Percentiles rank a stretch among this genome's conserved stretches.
phyloP scores from a whole-genome alignment of 192 early-diverging fungal species.

The Diversispora epigaea region DNA sequence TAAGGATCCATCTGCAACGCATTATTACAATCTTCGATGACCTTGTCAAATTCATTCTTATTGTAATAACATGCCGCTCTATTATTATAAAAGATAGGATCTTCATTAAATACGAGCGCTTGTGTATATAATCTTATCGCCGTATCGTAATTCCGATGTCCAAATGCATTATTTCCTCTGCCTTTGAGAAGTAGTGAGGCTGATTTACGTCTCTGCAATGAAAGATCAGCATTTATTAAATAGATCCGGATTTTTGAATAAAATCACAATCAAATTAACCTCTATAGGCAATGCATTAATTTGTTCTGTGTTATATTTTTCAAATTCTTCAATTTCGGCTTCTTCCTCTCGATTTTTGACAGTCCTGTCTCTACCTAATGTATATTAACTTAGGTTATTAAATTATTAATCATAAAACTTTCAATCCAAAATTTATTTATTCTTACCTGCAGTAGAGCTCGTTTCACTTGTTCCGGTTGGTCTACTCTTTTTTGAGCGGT shows the following conservation, averaged over 20 bases:
- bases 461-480: conserved; percentile 31
- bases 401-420: neutral
- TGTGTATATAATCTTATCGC: conserved; percentile 86
- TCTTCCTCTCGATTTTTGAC: conserved; percentile 9
- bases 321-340: conserved; percentile 35
- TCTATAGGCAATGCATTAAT: conserved; percentile 39
- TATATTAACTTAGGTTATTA: neutral
- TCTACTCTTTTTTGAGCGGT: no score
- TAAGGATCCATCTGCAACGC: conserved; percentile 78
- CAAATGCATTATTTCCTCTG: conserved; percentile 86
- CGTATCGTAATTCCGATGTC: conserved; percentile 76
- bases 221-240: neutral
- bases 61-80: conserved; percentile 91
- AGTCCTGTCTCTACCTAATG: conserved; percentile 31
- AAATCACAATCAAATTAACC: conserved; percentile 29
- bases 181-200: conserved; percentile 77
- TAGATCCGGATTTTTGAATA: neutral
- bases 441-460: conserved; percentile 5
- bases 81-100: conserved; percentile 92
- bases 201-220: conserved; percentile 53
- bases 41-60: conserved; percentile 66
- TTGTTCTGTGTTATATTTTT: conserved; percentile 39
- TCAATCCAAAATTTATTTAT: neutral
- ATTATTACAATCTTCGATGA: conserved; percentile 82
- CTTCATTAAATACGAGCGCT: conserved; percentile 78